Evolutionary conservation across 169 alveolate species (phyloP).

Genomic region (Cryptosporidium ubiquitum): DNA sequence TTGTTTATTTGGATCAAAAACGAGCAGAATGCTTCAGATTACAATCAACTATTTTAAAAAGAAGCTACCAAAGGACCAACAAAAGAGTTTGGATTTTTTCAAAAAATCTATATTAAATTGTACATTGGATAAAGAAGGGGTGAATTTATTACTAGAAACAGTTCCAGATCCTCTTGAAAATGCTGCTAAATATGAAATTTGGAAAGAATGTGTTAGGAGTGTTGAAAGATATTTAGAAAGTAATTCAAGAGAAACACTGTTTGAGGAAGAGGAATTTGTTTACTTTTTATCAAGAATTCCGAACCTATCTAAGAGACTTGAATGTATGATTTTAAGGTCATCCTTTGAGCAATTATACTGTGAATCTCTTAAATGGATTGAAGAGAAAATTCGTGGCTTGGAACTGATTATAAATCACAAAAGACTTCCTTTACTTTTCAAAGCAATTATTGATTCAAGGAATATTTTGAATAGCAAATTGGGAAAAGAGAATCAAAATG

Average conservation of each 20-base stretch:
- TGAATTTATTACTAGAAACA: constrained; percentile 55
- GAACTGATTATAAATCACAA: constrained; percentile 25
- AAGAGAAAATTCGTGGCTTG: constrained; percentile 31
- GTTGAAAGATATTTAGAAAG: constrained; percentile 25
- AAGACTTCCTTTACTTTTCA: constrained; percentile 34
- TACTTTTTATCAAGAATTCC: constrained; percentile 65
- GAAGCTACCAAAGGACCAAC: constrained; percentile 35
- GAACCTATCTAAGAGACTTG: constrained; percentile 53
- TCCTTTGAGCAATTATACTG: constrained; percentile 58
- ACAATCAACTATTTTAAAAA: constrained; percentile 68
- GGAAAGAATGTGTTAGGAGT: constrained; percentile 49
- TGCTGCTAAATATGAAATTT: constrained; percentile 50
- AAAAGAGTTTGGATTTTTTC: constrained; percentile 16
- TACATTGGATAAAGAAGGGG: constrained; percentile 64
- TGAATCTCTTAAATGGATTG: constrained; percentile 66
- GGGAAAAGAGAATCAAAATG: background rate
- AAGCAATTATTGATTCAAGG: constrained; percentile 30
- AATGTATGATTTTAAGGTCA: constrained; percentile 65
- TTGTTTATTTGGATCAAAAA: constrained; percentile 41
- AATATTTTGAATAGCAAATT: constrained; percentile 45
- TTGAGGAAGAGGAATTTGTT: constrained; percentile 73
- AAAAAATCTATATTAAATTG: constrained; percentile 54
- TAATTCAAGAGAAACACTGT: constrained; percentile 16
- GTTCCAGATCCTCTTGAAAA: constrained; percentile 71
- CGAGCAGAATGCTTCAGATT: constrained; percentile 66